Base-by-base conservation (phyloP, 768 basidiomycete species). In the Lyophyllum semitale region DNA sequence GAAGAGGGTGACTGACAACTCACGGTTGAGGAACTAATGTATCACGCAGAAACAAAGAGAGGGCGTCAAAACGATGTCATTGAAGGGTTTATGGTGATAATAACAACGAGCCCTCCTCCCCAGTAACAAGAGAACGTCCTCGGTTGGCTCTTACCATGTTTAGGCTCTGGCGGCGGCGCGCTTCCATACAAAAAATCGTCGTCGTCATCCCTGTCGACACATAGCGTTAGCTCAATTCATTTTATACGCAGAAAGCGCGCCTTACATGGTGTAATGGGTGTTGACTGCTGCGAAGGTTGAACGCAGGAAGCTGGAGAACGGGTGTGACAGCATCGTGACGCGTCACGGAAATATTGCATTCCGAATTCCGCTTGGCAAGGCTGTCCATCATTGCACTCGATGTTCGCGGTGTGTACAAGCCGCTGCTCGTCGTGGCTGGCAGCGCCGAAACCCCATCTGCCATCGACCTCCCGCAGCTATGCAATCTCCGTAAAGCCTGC, bases 101-200 rank as follows among this genome's bases (percentile, higher is more conserved):
- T 66, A 68, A 69, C 51, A 58, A 50, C 40, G 60, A 66, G 41
- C 57, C 58, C 61, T 59, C 52, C 57, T 26, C 41, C 30, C 41
- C 53, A 59, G 61, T 43, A 56, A 60, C 56, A 62, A 51, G 44
- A 57, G 52, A 54, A 57, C 43, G 53, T 50, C 43, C 48, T 47
- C 53, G 44, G 47, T 35, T 37, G 47, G 57, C 53, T 74, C 81
- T 82, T 73, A 84, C 83, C 79, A 75, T 78, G 74, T 65, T 71
- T 66, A 46, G 69, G 54, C 51, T 71, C 66, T 41, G 72, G 55
- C 55, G 67, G 65, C 8, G 73, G 60, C 40, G 83, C 73, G 55
- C 80, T 80, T 54, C 89, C 89, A 62, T 91, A 91, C 59, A 91
- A 72, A 67, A 88, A 90, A 23, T 89, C 88, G 70, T 91, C 89